Base-by-base conservation (phyloP, 169 alveolate genomes). In the Plasmodium chabaudi region DNA sequence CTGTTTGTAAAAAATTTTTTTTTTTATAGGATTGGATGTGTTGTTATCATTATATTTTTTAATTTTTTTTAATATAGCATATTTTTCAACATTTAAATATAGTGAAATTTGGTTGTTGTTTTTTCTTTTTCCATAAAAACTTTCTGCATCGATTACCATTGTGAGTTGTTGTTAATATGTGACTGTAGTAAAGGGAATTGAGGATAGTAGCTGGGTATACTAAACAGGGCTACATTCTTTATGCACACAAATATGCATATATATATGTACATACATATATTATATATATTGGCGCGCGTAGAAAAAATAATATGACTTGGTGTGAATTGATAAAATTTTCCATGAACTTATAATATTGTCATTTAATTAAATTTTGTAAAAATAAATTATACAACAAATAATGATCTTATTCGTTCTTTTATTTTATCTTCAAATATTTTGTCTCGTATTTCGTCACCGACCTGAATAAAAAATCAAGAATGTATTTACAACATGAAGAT, bases 401-500 rank as follows among this genome's bases (percentile, higher is more conserved):
- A 49, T 27, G 72, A 19, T 61, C 61, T 55, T 25, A 82, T 82
- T 17, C 51, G 70, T 21, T 82, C 69, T 65, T 55, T 17, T 67
- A 82, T 82, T 70, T 82, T 82, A 34, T 82, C 90, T 51, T 82
- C 90, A 60, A 82, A 82, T 46, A 10, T 7, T 53, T 82, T 82
- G 67, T 82, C 90, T 61, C 27, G 44, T 51, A 82, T 82, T 42
- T 82, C 90, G 39, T 82, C 90, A 53, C 90, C 90, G 3, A 70
- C 57, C 90, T 82, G 15, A 57, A 23, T 39, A 21, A 59, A 49
- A 44, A 67, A 65, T 55, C 51, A 39, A 67, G 53, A 67, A 44
- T 60, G 7, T 60, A 23, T 13, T 59, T 57, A 42, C 9, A 72
- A 57, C 12, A 1, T 21, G 27, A 61, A 21, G 17, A 61, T 21